phyloP scores from a whole-genome alignment of 345 rosid genomes.

The Firmiana major region DNA sequence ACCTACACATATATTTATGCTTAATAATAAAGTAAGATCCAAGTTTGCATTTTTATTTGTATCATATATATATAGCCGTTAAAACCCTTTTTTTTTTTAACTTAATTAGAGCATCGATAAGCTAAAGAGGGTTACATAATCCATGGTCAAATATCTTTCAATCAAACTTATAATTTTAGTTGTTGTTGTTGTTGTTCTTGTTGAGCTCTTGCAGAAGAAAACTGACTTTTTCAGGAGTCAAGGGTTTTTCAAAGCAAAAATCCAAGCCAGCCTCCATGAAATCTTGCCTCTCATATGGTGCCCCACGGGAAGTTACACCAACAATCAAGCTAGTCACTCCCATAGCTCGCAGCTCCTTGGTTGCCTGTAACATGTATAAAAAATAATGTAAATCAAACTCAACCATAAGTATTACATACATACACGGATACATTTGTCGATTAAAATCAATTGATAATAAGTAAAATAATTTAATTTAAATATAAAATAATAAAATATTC shows the following conservation, averaged over 20 bases:
- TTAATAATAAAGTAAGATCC: not conserved
- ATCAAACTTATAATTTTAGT: not conserved
- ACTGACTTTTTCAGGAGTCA: conserved; percentile 11
- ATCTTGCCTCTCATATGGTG: not conserved
- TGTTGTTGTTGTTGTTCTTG: not conserved
- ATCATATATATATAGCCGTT: not conserved
- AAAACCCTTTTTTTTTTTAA: no score
- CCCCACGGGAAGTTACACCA: conserved; percentile 30
- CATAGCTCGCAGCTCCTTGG: conserved; percentile 30
- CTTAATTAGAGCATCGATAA: not conserved
- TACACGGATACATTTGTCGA: no score
- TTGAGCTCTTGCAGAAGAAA: conserved; percentile 4
- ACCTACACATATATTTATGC: not conserved
- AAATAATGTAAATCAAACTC: not conserved
- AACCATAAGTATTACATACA: no score
- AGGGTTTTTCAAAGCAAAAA: conserved; percentile 30
- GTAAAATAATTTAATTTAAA: no score
- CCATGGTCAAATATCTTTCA: no score
- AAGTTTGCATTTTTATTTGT: not conserved
- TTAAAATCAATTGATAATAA: no score
- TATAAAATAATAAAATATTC: no score
- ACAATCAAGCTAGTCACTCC: conserved; percentile 32
- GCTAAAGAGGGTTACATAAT: no score
- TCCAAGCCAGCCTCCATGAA: conserved; percentile 37
- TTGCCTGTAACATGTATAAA: conserved; percentile 24